phyloP scores from a whole-genome alignment of 768 basidiomycete genomes.

The Pholiota microspora region DNA sequence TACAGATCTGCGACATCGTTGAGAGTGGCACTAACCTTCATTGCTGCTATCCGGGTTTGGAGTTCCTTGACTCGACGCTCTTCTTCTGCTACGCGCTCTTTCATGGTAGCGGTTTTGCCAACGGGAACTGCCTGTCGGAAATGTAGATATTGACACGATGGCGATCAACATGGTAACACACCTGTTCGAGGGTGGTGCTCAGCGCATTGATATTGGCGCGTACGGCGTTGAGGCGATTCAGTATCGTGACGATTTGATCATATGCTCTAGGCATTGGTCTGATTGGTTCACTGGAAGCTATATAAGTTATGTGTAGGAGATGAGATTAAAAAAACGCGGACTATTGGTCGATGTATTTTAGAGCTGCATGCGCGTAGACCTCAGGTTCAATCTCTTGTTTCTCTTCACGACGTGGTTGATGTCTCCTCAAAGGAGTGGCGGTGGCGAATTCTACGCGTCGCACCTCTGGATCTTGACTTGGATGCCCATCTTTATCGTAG shows the following conservation, averaged over 20 bases:
- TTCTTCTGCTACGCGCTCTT: slow-evolving; percentile 39
- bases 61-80: slow-evolving; percentile 38
- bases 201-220: slow-evolving; percentile 34
- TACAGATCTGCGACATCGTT: background rate
- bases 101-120: slow-evolving; percentile 22
- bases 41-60: slow-evolving; percentile 34
- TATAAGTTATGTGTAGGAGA: slow-evolving; percentile 6
- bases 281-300: slow-evolving; percentile 31
- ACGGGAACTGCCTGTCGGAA: slow-evolving; percentile 5
- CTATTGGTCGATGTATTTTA: slow-evolving; percentile 80
- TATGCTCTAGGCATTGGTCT: slow-evolving; percentile 53
- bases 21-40: slow-evolving; percentile 27
- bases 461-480: slow-evolving; percentile 37
- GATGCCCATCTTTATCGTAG: slow-evolving; percentile 32
- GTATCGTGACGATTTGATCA: slow-evolving; percentile 40
- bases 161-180: slow-evolving; percentile 2
- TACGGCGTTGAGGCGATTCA: slow-evolving; percentile 36
- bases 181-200: slow-evolving; percentile 14
- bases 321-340: slow-evolving; percentile 33
- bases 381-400: slow-evolving; percentile 63
- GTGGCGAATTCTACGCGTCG: slow-evolving; percentile 65
- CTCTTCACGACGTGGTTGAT: slow-evolving; percentile 36
- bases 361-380: slow-evolving; percentile 70
- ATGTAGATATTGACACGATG: background rate
- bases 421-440: slow-evolving; percentile 66